Evolutionary conservation across 257 asterid genomes (phyloP).

Genomic region (Solanum chiquidenum): DNA sequence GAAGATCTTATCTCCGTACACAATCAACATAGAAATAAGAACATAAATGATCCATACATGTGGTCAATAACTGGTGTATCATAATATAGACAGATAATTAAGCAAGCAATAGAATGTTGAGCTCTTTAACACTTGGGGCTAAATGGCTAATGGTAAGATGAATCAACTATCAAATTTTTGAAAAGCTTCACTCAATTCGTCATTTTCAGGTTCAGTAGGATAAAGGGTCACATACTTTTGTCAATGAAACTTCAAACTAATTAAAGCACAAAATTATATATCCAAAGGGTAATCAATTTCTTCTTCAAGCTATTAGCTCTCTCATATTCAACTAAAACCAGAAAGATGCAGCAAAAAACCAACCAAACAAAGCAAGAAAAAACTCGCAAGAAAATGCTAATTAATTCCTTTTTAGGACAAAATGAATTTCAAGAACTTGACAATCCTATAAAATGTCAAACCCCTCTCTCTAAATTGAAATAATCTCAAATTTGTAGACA

Average conservation of each 20-base stretch:
- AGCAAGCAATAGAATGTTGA: not conserved
- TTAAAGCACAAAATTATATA: not conserved
- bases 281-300: not conserved
- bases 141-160: not conserved
- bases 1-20: not conserved
- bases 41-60: not conserved
- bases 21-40: not conserved
- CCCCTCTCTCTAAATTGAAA: not conserved
- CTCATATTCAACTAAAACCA: not conserved
- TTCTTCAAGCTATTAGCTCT: not conserved
- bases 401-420: not conserved
- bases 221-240: not conserved
- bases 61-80: not conserved
- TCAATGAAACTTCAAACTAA: not conserved
- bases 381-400: not conserved
- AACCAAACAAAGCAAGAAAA: not conserved
- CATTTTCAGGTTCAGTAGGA: not conserved
- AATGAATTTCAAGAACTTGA: not conserved
- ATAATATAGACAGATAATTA: not conserved
- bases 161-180: not conserved
- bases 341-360: not conserved
- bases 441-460: not conserved
- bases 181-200: not conserved
- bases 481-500: not conserved
- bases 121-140: not conserved